These are phyloP conservation scores for Trichosanthes truncata DNA, from an alignment of 306 rosid species.

Conservation along the genomic window DNA sequence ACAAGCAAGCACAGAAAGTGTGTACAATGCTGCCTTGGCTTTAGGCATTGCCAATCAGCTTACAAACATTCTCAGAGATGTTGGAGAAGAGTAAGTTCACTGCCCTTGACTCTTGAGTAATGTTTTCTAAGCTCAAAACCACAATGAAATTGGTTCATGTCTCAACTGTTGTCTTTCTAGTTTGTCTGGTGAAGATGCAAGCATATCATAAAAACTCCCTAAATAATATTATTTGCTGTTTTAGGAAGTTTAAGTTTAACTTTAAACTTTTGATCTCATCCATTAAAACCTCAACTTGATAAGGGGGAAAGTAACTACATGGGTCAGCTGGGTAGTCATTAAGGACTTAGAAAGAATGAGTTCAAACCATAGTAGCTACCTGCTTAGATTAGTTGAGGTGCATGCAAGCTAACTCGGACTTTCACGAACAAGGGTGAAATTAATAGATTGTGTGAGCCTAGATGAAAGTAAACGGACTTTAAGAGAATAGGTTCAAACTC, in stretches of 20 bases:
- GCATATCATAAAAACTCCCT: background rate
- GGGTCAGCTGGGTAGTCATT: background rate
- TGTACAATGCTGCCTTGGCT: slow-evolving; percentile 82
- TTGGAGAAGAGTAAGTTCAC: slow-evolving; percentile 83
- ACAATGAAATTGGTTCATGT: background rate
- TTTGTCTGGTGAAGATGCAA: background rate
- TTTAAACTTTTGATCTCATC: background rate
- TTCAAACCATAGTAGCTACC: background rate
- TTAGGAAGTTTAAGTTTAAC: background rate
- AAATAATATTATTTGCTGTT: no score
- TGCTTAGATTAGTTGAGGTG: no score
- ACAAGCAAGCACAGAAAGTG: slow-evolving; percentile 58
- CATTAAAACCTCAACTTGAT: background rate
- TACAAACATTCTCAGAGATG: slow-evolving; percentile 91
- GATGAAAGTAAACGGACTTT: background rate
- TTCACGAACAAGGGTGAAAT: no score
- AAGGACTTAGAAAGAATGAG: background rate
- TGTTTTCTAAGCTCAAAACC: background rate
- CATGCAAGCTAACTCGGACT: background rate
- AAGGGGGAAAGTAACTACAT: background rate
- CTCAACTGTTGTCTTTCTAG: background rate
- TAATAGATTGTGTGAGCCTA: no score
- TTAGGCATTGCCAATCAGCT: slow-evolving; percentile 95
- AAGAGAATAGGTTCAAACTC: background rate
- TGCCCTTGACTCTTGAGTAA: background rate